phyloP scores from a whole-genome alignment of 345 rosid genomes.

The Clausena lansium region DNA sequence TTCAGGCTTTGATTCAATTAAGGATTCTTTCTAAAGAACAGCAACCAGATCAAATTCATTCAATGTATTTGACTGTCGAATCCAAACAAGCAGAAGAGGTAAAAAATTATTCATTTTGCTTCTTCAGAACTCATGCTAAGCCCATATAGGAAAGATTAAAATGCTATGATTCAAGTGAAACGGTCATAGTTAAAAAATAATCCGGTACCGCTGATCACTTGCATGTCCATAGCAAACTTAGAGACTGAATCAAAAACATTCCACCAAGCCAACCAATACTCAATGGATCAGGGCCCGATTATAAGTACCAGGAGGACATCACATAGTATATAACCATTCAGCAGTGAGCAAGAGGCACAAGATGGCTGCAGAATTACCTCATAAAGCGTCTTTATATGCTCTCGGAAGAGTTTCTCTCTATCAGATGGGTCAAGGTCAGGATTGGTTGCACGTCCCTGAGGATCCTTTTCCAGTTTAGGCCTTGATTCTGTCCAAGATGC shows the following conservation, averaged over 20 bases:
- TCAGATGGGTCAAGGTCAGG: slow-evolving; percentile 79
- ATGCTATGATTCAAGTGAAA: background rate
- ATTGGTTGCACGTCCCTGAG: slow-evolving; percentile 83
- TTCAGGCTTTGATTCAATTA: background rate
- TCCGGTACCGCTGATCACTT: background rate
- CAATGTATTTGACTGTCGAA: background rate
- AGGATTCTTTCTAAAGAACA: background rate
- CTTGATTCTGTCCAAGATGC: slow-evolving; percentile 97
- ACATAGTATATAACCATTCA: background rate
- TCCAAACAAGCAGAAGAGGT: background rate
- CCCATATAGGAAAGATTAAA: background rate
- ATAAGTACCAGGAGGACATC: background rate
- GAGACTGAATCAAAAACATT: background rate
- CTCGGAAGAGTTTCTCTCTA: slow-evolving; percentile 88
- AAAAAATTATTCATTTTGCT: background rate
- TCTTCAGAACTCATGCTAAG: background rate
- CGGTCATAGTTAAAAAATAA: background rate
- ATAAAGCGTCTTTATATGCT: slow-evolving; percentile 68
- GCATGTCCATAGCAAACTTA: background rate
- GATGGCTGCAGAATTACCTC: slow-evolving; percentile 52
- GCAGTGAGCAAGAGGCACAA: background rate
- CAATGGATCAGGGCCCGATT: background rate
- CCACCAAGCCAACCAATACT: background rate
- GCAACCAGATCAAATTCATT: background rate
- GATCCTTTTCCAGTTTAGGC: slow-evolving; percentile 87